Conservation (phyloP, 208 protist species). For the Giardia duodenalis region DNA sequence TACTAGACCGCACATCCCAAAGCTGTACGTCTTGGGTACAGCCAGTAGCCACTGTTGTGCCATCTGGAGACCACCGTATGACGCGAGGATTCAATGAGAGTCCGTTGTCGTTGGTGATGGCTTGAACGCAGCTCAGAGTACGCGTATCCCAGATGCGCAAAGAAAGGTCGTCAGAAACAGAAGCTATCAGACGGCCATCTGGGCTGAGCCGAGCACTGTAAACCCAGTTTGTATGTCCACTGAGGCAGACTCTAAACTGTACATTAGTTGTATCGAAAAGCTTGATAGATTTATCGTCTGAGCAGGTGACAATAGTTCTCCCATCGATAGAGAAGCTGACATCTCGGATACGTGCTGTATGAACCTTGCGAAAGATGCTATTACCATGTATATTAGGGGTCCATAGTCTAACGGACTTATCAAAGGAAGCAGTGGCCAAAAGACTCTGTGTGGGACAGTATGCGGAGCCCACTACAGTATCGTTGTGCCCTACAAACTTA, state of each 20-base stretch:
- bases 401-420: conserved; percentile 53
- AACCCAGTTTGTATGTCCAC: conserved; percentile 61
- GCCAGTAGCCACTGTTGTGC: conserved; percentile 49
- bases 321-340: conserved; percentile 50
- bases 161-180: conserved; percentile 56
- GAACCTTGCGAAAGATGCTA: conserved; percentile 51
- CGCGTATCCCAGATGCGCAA: conserved; percentile 55
- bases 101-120: conserved; percentile 53
- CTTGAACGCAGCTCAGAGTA: conserved; percentile 23
- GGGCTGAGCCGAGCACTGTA: conserved; percentile 47
- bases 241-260: conserved; percentile 49
- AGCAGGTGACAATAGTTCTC: conserved; percentile 43
- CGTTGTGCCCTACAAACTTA: conserved; percentile 16
- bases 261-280: conserved; percentile 30
- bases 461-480: background rate
- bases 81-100: conserved; percentile 46
- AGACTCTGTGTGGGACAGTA: conserved; percentile 56
- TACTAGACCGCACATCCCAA: conserved; percentile 55
- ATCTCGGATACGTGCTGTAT: conserved; percentile 47
- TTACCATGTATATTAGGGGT: conserved; percentile 36
- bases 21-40: conserved; percentile 54
- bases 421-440: conserved; percentile 52
- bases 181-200: conserved; percentile 50
- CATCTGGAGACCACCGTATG: conserved; percentile 52
- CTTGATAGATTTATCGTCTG: conserved; percentile 57